Evolutionary conservation across 2,329 filamentous ascomycete genomes (phyloP), one percentile per base, ranked within the genome.

Genomic region (Scleromitrula shiraiana): DNA sequence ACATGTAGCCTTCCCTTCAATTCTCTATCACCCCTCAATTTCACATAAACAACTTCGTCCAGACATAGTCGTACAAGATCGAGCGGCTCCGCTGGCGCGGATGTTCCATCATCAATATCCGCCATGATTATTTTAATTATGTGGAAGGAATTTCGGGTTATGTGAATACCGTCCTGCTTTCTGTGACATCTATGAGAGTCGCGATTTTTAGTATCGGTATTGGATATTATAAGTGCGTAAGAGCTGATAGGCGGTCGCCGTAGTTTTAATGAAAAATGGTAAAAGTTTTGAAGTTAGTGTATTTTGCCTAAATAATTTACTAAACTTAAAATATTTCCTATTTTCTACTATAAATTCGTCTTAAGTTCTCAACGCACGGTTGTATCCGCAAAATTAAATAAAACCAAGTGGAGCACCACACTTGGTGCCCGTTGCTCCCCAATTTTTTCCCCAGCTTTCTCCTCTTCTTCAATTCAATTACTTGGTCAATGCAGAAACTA

Each of bases 1-100:
- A 97, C 93, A 69, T 98, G 93, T 63, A 98, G 77, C 63, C 91
- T 83, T 56, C 93, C 93, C 70, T 95, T 93, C 56, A 98, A 76
- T 72, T 98, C 93, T 56, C 93, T 81, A 68, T 98, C 93, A 59
- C 93, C 93, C 64, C 93, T 80, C 56, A 98, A 77, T 78, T 97
- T 97, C 58, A 98, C 91, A 68, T 96, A 95, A 43, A 98, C 93
- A 38, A 93, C 81, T 69, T 98, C 93, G 67, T 97, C 91, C 40
- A 98, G 79, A 58, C 91, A 88, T 49, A 98, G 80, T 59, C 90
- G 88, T 59, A 98, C 93, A 35, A 98, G 82, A 68, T 97, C 93
- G 63, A 98, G 84, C 47, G 94, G 91, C 72, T 98, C 91, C 45
- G 90, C 83, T 49, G 85, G 77, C 58, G 76, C 74, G 44, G 74